Evolutionary conservation across 306 rosid genomes (phyloP).

Genomic region (Astragalus glycyphyllos): DNA sequence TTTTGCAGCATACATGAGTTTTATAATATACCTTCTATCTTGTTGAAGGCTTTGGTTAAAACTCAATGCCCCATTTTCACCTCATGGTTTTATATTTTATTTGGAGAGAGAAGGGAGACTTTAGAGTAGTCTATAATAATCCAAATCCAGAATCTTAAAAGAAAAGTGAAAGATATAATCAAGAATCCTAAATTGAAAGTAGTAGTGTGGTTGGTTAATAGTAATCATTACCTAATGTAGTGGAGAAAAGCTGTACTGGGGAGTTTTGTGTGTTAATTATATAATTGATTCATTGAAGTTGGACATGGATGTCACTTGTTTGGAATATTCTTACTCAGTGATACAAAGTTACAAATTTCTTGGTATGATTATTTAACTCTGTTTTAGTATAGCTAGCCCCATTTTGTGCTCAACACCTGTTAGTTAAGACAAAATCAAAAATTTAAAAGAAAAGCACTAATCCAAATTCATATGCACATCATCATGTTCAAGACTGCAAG

Average conservation of each 20-base stretch:
- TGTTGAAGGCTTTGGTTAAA: too few species aligned
- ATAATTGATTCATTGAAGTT: slow-evolving; percentile 46
- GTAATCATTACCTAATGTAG: slow-evolving; percentile 53
- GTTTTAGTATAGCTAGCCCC: slow-evolving; percentile 11
- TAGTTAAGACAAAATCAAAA: slow-evolving; percentile 23
- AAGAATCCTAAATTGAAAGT: slow-evolving; percentile 36
- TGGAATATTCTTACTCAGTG: slow-evolving; percentile 48
- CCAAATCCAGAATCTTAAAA: slow-evolving; percentile 32
- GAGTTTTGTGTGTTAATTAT: slow-evolving; percentile 29
- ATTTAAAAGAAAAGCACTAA: slow-evolving; percentile 11
- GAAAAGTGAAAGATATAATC: slow-evolving; percentile 35
- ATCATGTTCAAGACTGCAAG: slow-evolving; percentile 20
- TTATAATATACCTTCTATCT: too few species aligned
- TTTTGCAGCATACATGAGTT: too few species aligned
- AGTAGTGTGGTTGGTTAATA: slow-evolving; percentile 44
- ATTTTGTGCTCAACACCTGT: slow-evolving; percentile 17
- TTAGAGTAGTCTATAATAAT: slow-evolving; percentile 40
- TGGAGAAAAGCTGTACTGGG: slow-evolving; percentile 55
- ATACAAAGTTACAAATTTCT: slow-evolving; percentile 45
- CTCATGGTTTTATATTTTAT: neutral
- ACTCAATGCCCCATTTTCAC: neutral
- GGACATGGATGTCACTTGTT: slow-evolving; percentile 41
- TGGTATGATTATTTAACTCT: slow-evolving; percentile 38
- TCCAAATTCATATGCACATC: slow-evolving; percentile 15
- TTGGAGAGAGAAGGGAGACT: slow-evolving; percentile 21